Conservation (phyloP, 1,139 yeast genomes). For the Candida buenavistaensis region DNA sequence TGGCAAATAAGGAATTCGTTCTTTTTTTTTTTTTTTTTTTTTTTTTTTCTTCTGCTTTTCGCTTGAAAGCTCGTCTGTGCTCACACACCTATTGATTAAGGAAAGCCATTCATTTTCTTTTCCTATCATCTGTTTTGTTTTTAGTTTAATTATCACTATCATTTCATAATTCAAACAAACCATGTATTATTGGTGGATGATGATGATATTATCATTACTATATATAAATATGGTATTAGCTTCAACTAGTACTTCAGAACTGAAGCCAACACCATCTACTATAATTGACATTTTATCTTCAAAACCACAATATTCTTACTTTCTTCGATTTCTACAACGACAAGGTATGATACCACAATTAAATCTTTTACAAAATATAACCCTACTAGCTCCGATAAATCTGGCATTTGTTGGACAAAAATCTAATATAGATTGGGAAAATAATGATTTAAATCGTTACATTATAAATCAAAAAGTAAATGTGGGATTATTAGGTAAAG, state of each 20-base stretch:
- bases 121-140: no score
- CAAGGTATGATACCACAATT: conserved; percentile 67
- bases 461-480: conserved; percentile 36
- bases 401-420: conserved; percentile 57
- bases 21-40: neutral
- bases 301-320: conserved; percentile 70
- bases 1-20: conserved; percentile 41
- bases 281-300: conserved; percentile 77
- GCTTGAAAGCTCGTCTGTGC: no score
- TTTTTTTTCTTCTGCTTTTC: neutral
- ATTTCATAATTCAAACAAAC: neutral
- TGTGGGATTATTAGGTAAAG: conserved; percentile 31
- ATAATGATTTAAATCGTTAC: conserved; percentile 31
- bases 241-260: no score
- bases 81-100: no score
- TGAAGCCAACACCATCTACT: conserved; percentile 48
- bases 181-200: no score
- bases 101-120: no score
- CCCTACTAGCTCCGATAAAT: conserved; percentile 84
- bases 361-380: conserved; percentile 64
- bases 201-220: neutral
- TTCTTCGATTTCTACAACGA: conserved; percentile 65
- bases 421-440: conserved; percentile 16
- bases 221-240: neutral
- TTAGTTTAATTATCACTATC: conserved; percentile 1